Conservation (phyloP, 1,139 yeast species). For the Diutina mesorugosa region DNA sequence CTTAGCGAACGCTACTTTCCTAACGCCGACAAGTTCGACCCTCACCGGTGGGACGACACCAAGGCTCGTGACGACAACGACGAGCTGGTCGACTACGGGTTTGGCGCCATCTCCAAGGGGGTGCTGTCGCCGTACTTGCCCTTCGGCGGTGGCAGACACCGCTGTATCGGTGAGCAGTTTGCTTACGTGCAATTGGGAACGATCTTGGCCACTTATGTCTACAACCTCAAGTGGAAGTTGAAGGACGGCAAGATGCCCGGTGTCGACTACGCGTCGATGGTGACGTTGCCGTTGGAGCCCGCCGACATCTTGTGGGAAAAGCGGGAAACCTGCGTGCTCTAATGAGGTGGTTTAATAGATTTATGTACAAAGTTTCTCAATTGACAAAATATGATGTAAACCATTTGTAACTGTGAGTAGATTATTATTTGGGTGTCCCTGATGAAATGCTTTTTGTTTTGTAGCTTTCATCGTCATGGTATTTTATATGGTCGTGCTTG, state of each 20-base stretch:
- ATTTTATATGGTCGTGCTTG: too few relatives aligned
- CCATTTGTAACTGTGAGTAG: too few relatives aligned
- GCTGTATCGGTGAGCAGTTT: conserved; percentile 98
- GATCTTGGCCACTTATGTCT: conserved; percentile 61
- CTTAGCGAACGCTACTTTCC: conserved; percentile 70
- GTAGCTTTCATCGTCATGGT: too few relatives aligned
- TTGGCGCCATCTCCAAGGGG: conserved; percentile 92
- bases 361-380: neutral
- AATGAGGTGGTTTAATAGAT: neutral
- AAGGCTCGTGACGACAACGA: conserved; percentile 16
- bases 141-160: conserved; percentile 98
- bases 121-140: conserved; percentile 93
- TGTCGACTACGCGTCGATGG: conserved; percentile 87
- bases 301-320: conserved; percentile 20
- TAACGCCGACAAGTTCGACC: conserved; percentile 54
- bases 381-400: neutral
- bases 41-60: conserved; percentile 74
- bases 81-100: conserved; percentile 79
- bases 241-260: conserved; percentile 29
- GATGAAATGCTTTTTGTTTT: neutral
- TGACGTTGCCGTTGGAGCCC: conserved; percentile 72
- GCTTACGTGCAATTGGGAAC: conserved; percentile 93
- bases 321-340: conserved; percentile 2
- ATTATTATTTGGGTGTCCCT: too few relatives aligned
- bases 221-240: conserved; percentile 66